Conservation (phyloP, 2,329 filamentous ascomycete genomes). For the Apiospora sp. region DNA sequence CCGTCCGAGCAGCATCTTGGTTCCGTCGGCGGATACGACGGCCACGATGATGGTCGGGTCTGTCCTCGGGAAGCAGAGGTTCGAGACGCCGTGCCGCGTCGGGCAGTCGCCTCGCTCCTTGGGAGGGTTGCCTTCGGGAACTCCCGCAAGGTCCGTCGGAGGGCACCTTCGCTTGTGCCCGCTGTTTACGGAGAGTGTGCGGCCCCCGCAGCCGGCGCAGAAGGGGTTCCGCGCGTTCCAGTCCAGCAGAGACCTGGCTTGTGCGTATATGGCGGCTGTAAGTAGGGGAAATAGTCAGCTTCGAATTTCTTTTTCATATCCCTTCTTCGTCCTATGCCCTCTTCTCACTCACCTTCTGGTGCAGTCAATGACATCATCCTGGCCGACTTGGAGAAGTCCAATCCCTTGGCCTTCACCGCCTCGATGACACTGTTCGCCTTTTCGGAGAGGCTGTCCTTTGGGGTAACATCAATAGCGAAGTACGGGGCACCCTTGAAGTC, state of each 20-base stretch:
- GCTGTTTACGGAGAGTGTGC: constrained; percentile 79
- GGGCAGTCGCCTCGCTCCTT: constrained; percentile 74
- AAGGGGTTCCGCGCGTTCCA: constrained; percentile 95
- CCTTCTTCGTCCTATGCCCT: neutral
- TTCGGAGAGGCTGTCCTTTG: constrained; percentile 68
- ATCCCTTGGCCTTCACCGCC: constrained; percentile 64
- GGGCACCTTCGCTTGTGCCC: constrained; percentile 85
- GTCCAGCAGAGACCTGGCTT: constrained; percentile 86
- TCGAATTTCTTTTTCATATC: neutral
- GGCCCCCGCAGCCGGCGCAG: constrained; percentile 87
- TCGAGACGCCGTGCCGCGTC: constrained; percentile 85
- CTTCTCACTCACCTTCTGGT: constrained; percentile 52
- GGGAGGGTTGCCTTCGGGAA: constrained; percentile 48
- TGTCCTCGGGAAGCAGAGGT: constrained; percentile 89
- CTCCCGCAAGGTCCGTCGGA: constrained; percentile 67
- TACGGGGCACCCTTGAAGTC: constrained; percentile 82
- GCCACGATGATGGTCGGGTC: constrained; percentile 97
- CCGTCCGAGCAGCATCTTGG: constrained; percentile 82
- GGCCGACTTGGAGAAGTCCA: constrained; percentile 70
- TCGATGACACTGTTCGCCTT: constrained; percentile 68
- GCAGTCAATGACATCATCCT: constrained; percentile 53
- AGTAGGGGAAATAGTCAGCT: neutral
- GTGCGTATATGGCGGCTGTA: constrained; percentile 86
- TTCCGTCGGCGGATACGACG: constrained; percentile 81
- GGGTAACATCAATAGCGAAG: constrained; percentile 90